These are phyloP conservation scores for Ceratopteris richardii DNA, from an alignment of 75 land plant species.

Conservation along the genomic window DNA sequence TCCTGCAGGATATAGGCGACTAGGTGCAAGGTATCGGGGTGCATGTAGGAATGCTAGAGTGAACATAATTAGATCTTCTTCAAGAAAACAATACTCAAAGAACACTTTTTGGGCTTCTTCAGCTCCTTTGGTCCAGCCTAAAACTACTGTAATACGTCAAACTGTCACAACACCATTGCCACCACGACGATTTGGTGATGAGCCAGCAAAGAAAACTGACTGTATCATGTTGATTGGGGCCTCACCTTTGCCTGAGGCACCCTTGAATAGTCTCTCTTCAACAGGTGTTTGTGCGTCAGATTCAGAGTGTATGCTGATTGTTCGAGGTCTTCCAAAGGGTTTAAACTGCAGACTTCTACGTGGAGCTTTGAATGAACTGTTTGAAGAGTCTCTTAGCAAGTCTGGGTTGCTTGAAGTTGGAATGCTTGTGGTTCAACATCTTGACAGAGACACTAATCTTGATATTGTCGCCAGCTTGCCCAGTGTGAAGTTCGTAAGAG, in stretches of 20 bases:
- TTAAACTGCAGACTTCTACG: not conserved
- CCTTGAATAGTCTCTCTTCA: not conserved
- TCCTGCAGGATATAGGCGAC: constrained; percentile 10
- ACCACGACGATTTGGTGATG: constrained; percentile 5
- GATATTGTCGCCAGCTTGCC: not conserved
- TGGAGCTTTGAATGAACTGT: constrained; percentile 13
- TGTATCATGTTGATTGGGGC: constrained; percentile 1
- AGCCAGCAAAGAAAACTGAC: constrained; percentile 1
- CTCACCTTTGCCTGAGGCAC: not conserved
- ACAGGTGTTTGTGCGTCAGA: not conserved
- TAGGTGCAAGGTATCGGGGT: not conserved
- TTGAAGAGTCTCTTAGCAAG: constrained; percentile 6
- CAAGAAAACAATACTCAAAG: not conserved
- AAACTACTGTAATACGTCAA: not conserved
- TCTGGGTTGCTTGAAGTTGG: constrained; percentile 7
- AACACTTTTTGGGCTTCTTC: not conserved
- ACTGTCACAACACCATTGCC: not conserved
- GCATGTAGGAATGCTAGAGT: no score
- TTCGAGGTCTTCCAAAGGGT: constrained; percentile 4
- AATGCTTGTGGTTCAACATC: constrained; percentile 6
- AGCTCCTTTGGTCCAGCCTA: not conserved
- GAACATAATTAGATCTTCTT: not conserved
- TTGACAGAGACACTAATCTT: not conserved
- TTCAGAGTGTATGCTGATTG: constrained; percentile 5
- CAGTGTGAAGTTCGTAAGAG: not conserved